Conservation (phyloP, 805 yeast species). For the Suhomyces canberraensis region DNA sequence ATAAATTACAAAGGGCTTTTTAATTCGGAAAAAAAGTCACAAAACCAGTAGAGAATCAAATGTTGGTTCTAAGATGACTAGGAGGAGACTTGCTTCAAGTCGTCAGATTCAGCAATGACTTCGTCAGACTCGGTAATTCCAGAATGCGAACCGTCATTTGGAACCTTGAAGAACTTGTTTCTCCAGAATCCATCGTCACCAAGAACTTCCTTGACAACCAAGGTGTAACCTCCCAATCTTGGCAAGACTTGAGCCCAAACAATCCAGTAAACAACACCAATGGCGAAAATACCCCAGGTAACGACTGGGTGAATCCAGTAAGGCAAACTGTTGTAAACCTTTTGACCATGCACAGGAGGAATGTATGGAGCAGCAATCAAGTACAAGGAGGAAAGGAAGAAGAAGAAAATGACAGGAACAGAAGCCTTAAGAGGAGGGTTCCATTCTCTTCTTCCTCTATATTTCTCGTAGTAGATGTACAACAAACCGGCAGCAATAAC, state of each 20-base stretch:
- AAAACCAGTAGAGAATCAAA: constrained; percentile 1
- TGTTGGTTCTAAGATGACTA: no score
- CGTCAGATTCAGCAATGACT: background rate
- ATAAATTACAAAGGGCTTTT: constrained; percentile 1
- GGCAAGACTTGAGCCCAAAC: constrained; percentile 63
- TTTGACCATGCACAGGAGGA: constrained; percentile 65
- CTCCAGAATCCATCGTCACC: constrained; percentile 75
- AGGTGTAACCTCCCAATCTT: constrained; percentile 46
- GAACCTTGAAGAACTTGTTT: constrained; percentile 48
- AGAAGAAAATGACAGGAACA: constrained; percentile 59
- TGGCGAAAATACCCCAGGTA: constrained; percentile 70
- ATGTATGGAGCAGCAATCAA: constrained; percentile 75
- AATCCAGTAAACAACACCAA: constrained; percentile 66
- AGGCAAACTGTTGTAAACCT: constrained; percentile 67
- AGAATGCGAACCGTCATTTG: constrained; percentile 11
- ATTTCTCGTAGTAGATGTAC: constrained; percentile 50
- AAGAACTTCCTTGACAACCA: constrained; percentile 51
- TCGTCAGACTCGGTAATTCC: constrained; percentile 4
- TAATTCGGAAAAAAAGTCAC: constrained; percentile 3
- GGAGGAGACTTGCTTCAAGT: background rate
- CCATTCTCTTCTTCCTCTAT: constrained; percentile 56
- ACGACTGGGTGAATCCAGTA: constrained; percentile 80
- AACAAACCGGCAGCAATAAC: constrained; percentile 62
- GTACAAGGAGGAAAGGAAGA: constrained; percentile 62
- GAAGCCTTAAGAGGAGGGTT: constrained; percentile 69